These are phyloP conservation scores for Phaeosphaeria sp. DNA, from an alignment of 2,329 filamentous ascomycete genomes.

Conservation along the genomic window DNA sequence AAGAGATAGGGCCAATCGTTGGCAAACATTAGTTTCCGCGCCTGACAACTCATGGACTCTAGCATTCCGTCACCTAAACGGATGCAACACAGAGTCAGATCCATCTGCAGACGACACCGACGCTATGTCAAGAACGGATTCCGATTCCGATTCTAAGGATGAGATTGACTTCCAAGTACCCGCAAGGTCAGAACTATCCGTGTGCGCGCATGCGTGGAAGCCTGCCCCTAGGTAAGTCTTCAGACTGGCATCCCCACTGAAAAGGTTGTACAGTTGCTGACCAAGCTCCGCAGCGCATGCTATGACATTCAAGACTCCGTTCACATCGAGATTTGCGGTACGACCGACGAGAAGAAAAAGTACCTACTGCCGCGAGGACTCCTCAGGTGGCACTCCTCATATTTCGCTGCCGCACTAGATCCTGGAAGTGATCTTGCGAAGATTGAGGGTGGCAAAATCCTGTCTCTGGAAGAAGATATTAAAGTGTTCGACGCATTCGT, in stretches of 20 bases:
- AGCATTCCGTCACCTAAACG: too few species aligned
- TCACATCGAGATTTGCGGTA: neutral
- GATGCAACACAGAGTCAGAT: too few species aligned
- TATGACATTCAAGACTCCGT: neutral
- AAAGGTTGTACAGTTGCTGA: neutral
- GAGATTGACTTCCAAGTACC: too few species aligned
- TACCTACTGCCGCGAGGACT: neutral
- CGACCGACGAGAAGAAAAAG: too few species aligned
- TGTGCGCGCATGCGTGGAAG: neutral
- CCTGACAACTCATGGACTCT: too few species aligned
- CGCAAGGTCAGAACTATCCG: neutral
- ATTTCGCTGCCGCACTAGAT: neutral
- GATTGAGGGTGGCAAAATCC: neutral
- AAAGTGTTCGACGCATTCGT: neutral
- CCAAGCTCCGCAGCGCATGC: neutral
- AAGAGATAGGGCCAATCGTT: too few species aligned
- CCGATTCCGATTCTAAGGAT: too few species aligned
- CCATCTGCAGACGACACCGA: too few species aligned
- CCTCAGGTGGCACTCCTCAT: slow-evolving; percentile 1
- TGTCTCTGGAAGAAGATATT: neutral
- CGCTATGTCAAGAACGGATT: too few species aligned
- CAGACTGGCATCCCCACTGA: too few species aligned
- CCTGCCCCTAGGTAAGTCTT: neutral
- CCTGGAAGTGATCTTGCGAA: neutral
- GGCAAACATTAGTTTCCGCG: too few species aligned